Evolutionary conservation across 352 stramenopile genomes (phyloP).

Genomic region (Pythium dissotocum): DNA sequence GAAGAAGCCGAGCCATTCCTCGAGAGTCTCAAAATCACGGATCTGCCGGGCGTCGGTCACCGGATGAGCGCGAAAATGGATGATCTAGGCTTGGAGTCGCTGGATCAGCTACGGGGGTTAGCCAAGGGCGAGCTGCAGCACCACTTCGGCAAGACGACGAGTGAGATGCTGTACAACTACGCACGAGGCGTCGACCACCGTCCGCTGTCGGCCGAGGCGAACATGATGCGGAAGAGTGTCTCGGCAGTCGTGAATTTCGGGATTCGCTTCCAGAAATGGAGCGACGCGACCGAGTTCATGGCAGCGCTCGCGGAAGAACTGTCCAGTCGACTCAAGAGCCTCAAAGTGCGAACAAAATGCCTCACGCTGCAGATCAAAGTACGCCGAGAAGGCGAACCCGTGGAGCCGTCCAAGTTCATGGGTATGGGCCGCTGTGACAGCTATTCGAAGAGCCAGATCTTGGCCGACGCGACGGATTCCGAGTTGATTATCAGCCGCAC

Average conservation of each 20-base stretch:
- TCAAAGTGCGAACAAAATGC: conserved; percentile 59
- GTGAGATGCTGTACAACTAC: conserved; percentile 75
- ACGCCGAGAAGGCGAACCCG: conserved; percentile 53
- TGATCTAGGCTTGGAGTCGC: conserved; percentile 59
- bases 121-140: conserved; percentile 54
- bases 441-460: conserved; percentile 72
- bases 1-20: conserved; percentile 67
- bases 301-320: conserved; percentile 78
- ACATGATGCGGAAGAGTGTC: conserved; percentile 84
- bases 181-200: conserved; percentile 77
- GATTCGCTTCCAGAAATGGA: conserved; percentile 84
- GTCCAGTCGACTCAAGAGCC: conserved; percentile 49
- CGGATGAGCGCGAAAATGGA: conserved; percentile 68
- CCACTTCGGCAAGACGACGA: conserved; percentile 65
- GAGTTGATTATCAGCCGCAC: conserved; percentile 46
- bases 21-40: conserved; percentile 54
- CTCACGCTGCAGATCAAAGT: conserved; percentile 89
- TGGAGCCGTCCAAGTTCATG: conserved; percentile 88
- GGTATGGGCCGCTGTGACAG: conserved; percentile 86
- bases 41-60: conserved; percentile 83
- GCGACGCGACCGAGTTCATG: conserved; percentile 82
- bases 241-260: conserved; percentile 93
- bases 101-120: conserved; percentile 58
- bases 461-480: conserved; percentile 61
- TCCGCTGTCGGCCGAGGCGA: conserved; percentile 65